Percentiles rank a stretch among this genome's conserved stretches.
Evolutionary conservation across 139 green algal genomes (phyloP).

Genomic region (Tetraselmis chui): DNA sequence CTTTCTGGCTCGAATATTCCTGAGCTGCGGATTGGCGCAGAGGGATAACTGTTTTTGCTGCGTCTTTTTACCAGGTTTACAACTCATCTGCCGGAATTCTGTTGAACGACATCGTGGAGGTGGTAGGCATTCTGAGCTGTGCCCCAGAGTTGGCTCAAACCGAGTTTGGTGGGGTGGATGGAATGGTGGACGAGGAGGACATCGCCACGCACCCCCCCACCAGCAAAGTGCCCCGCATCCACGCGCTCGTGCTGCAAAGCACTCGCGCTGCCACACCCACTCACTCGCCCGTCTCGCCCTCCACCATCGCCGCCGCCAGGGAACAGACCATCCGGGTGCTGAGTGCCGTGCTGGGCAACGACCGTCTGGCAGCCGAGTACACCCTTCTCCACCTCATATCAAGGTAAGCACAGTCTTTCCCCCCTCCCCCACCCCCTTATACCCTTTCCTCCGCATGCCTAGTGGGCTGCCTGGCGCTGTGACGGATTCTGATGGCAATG

Average conservation of each 20-base stretch:
- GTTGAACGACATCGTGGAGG: constrained; percentile 58
- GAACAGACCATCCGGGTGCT: constrained; percentile 30
- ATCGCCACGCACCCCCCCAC: constrained; percentile 44
- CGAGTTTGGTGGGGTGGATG: constrained; percentile 16
- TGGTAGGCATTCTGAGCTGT: constrained; percentile 44
- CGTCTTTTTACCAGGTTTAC: no score
- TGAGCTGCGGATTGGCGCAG: no score
- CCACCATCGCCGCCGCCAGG: background rate
- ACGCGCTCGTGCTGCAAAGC: constrained; percentile 34
- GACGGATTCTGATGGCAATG: no score
- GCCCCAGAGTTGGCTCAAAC: constrained; percentile 36
- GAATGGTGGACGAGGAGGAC: constrained; percentile 22
- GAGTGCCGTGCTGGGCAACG: constrained; percentile 45
- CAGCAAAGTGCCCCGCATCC: constrained; percentile 42
- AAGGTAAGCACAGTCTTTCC: no score
- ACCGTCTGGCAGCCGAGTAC: constrained; percentile 69
- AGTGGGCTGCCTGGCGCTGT: no score
- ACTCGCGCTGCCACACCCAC: no score
- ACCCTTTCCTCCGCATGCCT: background rate
- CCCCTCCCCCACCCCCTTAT: background rate
- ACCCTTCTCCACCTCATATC: constrained; percentile 51
- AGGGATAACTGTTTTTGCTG: no score
- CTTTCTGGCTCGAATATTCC: no score
- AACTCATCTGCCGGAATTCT: constrained; percentile 26
- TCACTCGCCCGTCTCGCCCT: background rate